These are phyloP conservation scores for Komagataella populi DNA, from an alignment of 805 yeast genomes.

Conservation along the genomic window DNA sequence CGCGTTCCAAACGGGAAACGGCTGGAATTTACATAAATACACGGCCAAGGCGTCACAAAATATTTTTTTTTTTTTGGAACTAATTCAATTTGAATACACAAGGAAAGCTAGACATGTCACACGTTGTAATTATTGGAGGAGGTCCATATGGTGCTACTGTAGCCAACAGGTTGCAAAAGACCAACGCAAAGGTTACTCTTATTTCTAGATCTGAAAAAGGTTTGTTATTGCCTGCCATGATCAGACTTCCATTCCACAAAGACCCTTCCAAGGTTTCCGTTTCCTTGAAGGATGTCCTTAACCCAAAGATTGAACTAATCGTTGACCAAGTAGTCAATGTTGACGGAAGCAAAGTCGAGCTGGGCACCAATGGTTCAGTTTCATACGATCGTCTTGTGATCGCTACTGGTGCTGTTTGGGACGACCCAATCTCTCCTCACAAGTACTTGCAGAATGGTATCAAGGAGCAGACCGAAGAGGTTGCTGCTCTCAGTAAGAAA, in stretches of 20 bases:
- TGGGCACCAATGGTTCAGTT: slow-evolving; percentile 4
- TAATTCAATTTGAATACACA: not conserved
- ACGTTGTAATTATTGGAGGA: slow-evolving; percentile 6
- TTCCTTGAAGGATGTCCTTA: slow-evolving; percentile 9
- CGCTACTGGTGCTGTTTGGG: slow-evolving; percentile 18
- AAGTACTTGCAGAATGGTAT: not conserved
- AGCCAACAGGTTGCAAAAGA: slow-evolving; percentile 3
- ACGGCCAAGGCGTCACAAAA: not conserved
- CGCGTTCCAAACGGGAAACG: no score
- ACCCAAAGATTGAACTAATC: slow-evolving; percentile 9
- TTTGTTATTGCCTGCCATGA: slow-evolving; percentile 6
- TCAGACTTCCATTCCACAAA: slow-evolving; percentile 5
- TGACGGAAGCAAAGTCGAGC: slow-evolving; percentile 6
- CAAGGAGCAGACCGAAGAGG: slow-evolving; percentile 5
- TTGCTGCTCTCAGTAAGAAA: slow-evolving; percentile 6
- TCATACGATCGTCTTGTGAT: slow-evolving; percentile 13
- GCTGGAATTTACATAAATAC: not conserved
- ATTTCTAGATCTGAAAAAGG: slow-evolving; percentile 6
- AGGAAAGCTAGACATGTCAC: not conserved
- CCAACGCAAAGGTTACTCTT: slow-evolving; percentile 4
- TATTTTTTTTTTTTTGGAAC: not conserved
- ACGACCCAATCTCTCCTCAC: slow-evolving; percentile 10
- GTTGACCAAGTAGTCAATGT: slow-evolving; percentile 10
- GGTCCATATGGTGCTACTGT: slow-evolving; percentile 5
- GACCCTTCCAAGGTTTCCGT: slow-evolving; percentile 2